These are phyloP conservation scores for Phytophthora uliginosa DNA, from an alignment of 352 stramenopile species.

Conservation along the genomic window DNA sequence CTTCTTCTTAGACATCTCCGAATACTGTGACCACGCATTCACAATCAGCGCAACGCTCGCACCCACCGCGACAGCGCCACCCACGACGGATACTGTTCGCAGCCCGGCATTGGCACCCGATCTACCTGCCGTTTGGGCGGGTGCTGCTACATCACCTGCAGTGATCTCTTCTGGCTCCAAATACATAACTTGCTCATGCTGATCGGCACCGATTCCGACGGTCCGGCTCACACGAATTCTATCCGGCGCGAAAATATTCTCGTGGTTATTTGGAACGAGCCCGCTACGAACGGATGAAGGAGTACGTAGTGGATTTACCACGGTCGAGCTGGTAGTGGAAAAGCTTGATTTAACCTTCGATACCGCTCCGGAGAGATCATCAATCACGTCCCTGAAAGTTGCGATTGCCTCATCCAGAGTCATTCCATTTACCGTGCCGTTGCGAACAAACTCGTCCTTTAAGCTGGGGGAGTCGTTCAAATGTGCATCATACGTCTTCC, in stretches of 20 bases:
- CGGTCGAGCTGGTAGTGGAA: slow-evolving; percentile 75
- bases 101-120: slow-evolving; percentile 43
- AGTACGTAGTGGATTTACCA: slow-evolving; percentile 59
- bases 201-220: slow-evolving; percentile 65
- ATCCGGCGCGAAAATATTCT: slow-evolving; percentile 83
- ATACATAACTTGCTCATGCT: slow-evolving; percentile 79
- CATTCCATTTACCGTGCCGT: slow-evolving; percentile 86
- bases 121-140: slow-evolving; percentile 31
- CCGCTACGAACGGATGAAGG: slow-evolving; percentile 44
- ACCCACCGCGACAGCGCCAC: slow-evolving; percentile 81
- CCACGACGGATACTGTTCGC: slow-evolving; percentile 71
- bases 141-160: slow-evolving; percentile 58
- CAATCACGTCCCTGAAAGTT: slow-evolving; percentile 83
- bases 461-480: slow-evolving; percentile 57
- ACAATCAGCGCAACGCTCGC: slow-evolving; percentile 84
- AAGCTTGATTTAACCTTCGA: slow-evolving; percentile 74
- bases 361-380: slow-evolving; percentile 65
- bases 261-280: slow-evolving; percentile 82
- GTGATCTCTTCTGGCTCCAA: slow-evolving; percentile 84
- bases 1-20: slow-evolving; percentile 67
- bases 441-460: slow-evolving; percentile 81
- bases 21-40: slow-evolving; percentile 87
- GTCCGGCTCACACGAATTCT: slow-evolving; percentile 77
- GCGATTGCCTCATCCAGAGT: slow-evolving; percentile 87
- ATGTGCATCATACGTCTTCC: slow-evolving; percentile 74